Evolutionary conservation across 495 filamentous ascomycete genomes (phyloP).

Genomic region (Poronia punctata): DNA sequence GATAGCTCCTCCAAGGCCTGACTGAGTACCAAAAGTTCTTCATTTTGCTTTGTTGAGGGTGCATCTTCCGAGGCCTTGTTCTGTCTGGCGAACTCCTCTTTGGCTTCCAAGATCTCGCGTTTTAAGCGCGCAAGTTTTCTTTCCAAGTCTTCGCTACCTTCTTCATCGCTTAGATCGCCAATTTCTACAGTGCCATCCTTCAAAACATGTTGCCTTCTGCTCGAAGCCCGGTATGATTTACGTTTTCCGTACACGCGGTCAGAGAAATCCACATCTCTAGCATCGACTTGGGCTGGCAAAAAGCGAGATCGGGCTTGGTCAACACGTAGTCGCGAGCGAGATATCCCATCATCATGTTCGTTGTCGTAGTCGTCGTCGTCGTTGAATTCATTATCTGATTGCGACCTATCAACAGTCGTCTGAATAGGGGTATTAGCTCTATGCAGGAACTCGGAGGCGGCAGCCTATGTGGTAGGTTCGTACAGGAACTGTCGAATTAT

Average conservation of each 20-base stretch:
- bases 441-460: conserved; percentile 2
- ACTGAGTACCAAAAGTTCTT: conserved; percentile 53
- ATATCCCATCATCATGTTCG: conserved; percentile 55
- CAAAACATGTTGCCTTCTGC: conserved; percentile 52
- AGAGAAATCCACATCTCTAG: conserved; percentile 71
- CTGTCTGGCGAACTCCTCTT: conserved; percentile 54
- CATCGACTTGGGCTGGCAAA: conserved; percentile 64
- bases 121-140: conserved; percentile 70
- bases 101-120: conserved; percentile 72
- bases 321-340: conserved; percentile 63
- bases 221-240: conserved; percentile 70
- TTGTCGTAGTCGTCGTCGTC: conserved; percentile 60
- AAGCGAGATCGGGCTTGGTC: conserved; percentile 76
- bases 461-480: conserved; percentile 10
- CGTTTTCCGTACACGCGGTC: conserved; percentile 72
- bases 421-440: conserved; percentile 24
- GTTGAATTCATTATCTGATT: conserved; percentile 51
- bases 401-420: conserved; percentile 59
- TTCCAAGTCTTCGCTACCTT: conserved; percentile 65
- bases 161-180: conserved; percentile 58
- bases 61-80: conserved; percentile 30
- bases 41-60: conserved; percentile 23
- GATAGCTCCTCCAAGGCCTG: conserved; percentile 56
- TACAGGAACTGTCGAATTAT: conserved; percentile 76
- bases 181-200: conserved; percentile 56